phyloP scores from a whole-genome alignment of 345 rosid genomes.

The Sisymbrium irio region DNA sequence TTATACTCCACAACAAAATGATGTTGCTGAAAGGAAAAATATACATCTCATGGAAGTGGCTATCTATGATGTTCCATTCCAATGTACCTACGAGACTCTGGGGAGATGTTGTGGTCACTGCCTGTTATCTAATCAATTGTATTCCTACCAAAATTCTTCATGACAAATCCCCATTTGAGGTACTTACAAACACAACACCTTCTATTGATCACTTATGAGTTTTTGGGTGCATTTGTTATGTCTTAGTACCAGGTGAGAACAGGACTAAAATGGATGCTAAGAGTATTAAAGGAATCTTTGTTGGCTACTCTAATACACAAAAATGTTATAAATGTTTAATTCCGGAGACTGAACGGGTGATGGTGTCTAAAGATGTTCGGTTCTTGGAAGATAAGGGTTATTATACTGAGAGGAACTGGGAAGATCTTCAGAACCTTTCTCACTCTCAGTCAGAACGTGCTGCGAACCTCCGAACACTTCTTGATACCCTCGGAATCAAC shows the following conservation, averaged over 20 bases:
- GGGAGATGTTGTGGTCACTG: background rate
- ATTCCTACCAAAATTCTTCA: background rate
- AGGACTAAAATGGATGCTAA: too few relatives aligned
- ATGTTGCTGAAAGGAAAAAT: background rate
- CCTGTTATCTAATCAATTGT: background rate
- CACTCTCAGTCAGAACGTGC: too few relatives aligned
- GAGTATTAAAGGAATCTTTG: too few relatives aligned
- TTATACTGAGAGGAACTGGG: too few relatives aligned
- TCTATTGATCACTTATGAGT: background rate
- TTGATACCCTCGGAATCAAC: too few relatives aligned
- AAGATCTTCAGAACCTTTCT: too few relatives aligned
- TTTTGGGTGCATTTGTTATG: background rate
- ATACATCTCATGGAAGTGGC: background rate
- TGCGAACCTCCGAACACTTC: too few relatives aligned
- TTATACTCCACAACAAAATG: background rate
- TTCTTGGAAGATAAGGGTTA: too few relatives aligned
- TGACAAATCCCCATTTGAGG: background rate
- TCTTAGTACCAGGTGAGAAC: background rate
- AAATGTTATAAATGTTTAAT: too few relatives aligned
- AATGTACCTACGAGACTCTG: background rate
- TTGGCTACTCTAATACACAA: too few relatives aligned
- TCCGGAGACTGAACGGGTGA: too few relatives aligned
- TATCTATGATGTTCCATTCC: background rate
- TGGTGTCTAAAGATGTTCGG: too few relatives aligned
- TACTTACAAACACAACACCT: background rate